Evolutionary conservation across 495 filamentous ascomycete genomes (phyloP).

Genomic region (Neurospora sp.): DNA sequence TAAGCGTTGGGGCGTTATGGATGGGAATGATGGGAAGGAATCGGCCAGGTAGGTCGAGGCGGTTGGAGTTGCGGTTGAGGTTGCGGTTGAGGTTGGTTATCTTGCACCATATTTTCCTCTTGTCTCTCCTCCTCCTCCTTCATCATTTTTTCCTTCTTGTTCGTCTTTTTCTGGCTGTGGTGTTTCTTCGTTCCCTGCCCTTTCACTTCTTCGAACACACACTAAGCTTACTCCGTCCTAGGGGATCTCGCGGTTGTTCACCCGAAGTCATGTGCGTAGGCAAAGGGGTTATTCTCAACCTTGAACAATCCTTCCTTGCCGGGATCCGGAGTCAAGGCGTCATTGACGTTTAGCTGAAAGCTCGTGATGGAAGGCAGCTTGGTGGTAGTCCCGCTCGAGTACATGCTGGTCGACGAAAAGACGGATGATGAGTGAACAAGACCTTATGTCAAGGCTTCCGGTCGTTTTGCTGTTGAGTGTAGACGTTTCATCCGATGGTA

Average conservation of each 20-base stretch:
- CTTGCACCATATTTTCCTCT: background rate
- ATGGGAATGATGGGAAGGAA: background rate
- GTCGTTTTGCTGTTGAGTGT: background rate
- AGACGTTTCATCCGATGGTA: background rate
- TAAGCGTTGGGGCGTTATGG: background rate
- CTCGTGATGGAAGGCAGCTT: background rate
- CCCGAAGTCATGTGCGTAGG: constrained; percentile 39
- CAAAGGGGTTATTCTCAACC: constrained; percentile 54
- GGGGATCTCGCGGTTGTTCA: background rate
- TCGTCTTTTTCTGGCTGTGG: background rate
- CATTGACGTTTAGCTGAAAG: constrained; percentile 29
- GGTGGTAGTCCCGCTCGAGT: background rate
- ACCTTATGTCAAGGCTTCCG: background rate
- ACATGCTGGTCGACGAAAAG: background rate
- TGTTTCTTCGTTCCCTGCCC: background rate
- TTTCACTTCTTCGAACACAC: background rate
- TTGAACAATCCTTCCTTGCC: constrained; percentile 53
- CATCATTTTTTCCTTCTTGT: background rate
- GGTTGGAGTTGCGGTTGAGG: background rate
- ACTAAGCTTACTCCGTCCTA: background rate
- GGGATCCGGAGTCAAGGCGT: constrained; percentile 55
- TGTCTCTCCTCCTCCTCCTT: background rate
- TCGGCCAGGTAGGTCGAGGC: background rate
- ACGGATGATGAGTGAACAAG: background rate
- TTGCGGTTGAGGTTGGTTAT: background rate